phyloP scores from a whole-genome alignment of 2,329 filamentous ascomycete genomes.

The Clonostachys sp. region DNA sequence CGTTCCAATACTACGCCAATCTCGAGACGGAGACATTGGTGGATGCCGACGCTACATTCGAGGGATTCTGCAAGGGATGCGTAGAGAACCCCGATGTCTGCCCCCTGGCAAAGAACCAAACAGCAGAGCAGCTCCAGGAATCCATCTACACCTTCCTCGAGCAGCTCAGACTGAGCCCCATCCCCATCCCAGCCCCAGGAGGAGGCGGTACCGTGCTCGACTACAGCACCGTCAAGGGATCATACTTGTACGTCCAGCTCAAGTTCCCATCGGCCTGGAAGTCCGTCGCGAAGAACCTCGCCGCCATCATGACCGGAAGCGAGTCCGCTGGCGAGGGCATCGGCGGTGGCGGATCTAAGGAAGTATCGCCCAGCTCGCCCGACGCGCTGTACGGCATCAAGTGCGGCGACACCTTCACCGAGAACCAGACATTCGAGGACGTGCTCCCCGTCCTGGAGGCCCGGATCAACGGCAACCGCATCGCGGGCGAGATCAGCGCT shows the following conservation, averaged over 20 bases:
- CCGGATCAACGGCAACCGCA: background rate
- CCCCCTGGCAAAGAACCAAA: constrained; percentile 19
- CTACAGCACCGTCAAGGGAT: constrained; percentile 11
- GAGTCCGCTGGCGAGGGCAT: background rate
- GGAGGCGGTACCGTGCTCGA: constrained; percentile 11
- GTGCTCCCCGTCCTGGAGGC: constrained; percentile 2
- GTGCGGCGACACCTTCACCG: constrained; percentile 7
- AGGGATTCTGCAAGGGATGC: constrained; percentile 18
- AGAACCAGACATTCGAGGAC: constrained; percentile 1
- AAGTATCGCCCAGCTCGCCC: background rate
- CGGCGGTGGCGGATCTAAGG: background rate
- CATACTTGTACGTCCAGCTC: constrained; percentile 7
- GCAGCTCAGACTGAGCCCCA: constrained; percentile 15
- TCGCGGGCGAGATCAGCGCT: background rate
- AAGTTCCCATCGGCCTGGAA: constrained; percentile 12
- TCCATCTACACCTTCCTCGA: constrained; percentile 19
- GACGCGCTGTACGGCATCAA: constrained; percentile 8
- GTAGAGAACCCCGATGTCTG: constrained; percentile 15
- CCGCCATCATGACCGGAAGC: constrained; percentile 5
- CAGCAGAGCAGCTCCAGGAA: constrained; percentile 24
- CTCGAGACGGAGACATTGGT: constrained; percentile 14
- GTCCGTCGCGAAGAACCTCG: constrained; percentile 4
- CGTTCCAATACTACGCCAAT: constrained; percentile 20
- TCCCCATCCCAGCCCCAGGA: constrained; percentile 6
- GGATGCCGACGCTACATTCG: constrained; percentile 18